Evolutionary conservation across 164 flowering plant genomes (phyloP).

Genomic region (Kingdonia uniflora): DNA sequence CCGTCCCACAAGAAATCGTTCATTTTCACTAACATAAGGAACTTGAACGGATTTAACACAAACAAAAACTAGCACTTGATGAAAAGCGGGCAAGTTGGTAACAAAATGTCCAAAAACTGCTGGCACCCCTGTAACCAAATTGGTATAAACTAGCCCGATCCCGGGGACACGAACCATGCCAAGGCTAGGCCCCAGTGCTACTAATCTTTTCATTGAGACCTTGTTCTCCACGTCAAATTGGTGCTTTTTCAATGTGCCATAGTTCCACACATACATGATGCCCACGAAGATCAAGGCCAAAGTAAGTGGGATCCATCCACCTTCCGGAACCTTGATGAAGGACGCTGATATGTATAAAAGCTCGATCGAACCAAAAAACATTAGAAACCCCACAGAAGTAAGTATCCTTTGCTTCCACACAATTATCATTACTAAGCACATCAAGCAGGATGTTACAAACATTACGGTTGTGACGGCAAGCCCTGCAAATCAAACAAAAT

Average conservation of each 20-base stretch:
- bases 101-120: conserved; percentile 60
- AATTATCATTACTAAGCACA: conserved; percentile 41
- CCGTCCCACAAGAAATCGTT: conserved; percentile 38
- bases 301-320: conserved; percentile 64
- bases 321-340: conserved; percentile 42
- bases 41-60: conserved; percentile 55
- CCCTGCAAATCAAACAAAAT: conserved; percentile 29
- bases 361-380: conserved; percentile 53
- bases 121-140: conserved; percentile 53
- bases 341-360: conserved; percentile 52
- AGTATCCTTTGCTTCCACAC: conserved; percentile 43
- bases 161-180: conserved; percentile 72
- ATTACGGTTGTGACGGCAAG: conserved; percentile 58
- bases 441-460: conserved; percentile 69
- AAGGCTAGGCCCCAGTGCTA: conserved; percentile 49
- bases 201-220: conserved; percentile 49
- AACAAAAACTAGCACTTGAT: conserved; percentile 56
- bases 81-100: conserved; percentile 65
- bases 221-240: conserved; percentile 54
- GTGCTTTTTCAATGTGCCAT: conserved; percentile 48
- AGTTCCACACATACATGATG: conserved; percentile 57
- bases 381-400: conserved; percentile 24
- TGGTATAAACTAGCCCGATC: conserved; percentile 48
- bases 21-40: conserved; percentile 34
- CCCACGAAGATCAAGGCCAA: conserved; percentile 39